Evolutionary conservation across 371 early-diverging fungal species (phyloP).

Genomic region (Mucor saturninus): DNA sequence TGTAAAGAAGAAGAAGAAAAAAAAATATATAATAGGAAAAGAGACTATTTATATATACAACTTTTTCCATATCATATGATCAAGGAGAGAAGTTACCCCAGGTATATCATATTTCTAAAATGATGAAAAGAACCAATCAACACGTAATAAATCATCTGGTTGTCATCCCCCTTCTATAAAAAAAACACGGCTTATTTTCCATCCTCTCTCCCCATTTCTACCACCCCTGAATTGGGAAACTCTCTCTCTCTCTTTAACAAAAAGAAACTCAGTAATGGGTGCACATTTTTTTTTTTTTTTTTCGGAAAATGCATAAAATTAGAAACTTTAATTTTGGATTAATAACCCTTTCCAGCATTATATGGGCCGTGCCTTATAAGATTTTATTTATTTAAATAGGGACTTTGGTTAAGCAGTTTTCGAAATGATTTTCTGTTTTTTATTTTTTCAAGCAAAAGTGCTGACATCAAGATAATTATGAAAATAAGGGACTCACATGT

Average conservation of each 20-base stretch:
- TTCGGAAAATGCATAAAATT: too few species aligned
- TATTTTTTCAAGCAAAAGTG: too few species aligned
- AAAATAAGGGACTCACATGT: too few species aligned
- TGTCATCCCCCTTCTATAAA: background rate
- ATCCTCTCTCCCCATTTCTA: too few species aligned
- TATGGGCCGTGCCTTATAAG: too few species aligned
- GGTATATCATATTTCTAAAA: background rate
- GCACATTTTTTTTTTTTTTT: too few species aligned
- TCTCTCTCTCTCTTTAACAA: background rate
- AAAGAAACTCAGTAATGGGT: background rate
- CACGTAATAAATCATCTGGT: conserved; percentile 4
- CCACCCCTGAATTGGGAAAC: background rate
- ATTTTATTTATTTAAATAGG: too few species aligned
- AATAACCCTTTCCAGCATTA: too few species aligned
- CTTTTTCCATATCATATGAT: conserved; percentile 8
- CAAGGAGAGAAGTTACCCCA: background rate
- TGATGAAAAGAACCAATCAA: conserved; percentile 17
- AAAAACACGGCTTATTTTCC: background rate
- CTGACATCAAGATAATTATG: too few species aligned
- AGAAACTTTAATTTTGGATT: too few species aligned
- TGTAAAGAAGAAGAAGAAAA: conserved; percentile 5
- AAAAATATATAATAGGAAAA: conserved; percentile 9
- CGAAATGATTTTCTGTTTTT: too few species aligned
- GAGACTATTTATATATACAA: background rate
- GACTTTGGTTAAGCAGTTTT: too few species aligned